Base-by-base conservation (phyloP, 371 early-diverging fungal genomes). In the Dinochytrium kinnereticum region DNA sequence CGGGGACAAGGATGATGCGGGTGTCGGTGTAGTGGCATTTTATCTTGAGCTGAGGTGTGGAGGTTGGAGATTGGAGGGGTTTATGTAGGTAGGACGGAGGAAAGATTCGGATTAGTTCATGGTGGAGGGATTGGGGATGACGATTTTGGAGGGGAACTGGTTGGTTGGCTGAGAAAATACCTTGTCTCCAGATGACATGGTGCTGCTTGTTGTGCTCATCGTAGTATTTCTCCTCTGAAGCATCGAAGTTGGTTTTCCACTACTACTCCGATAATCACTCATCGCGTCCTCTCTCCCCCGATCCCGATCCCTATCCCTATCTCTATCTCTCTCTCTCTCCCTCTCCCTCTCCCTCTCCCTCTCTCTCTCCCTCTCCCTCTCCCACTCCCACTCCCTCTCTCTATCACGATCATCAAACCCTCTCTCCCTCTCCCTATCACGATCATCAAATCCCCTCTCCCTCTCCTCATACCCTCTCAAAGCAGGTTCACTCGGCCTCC, bases 21-120 rank as follows among this genome's bases (percentile, higher is more conserved):
- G 92, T 91, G 19, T 83, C 66, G 74, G 82, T 79, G 72, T 88
- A 93, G 76, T 95, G 93, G 37, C 91, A 85, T 77, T 95, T 95
- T 76, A 95, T 87, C 68, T 91, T 92, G 69, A 93, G 82, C 81
- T 89, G 51, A 44, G 44, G 7, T 67, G n/a, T n/a, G n/a, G n/a
- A n/a, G 38, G 59, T 17, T 51, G n/a, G 64, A 38, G 28, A 1
- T 24, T 51, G 2, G 2, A 1, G 7, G 7, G 40, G 55, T 1
- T 50, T 31, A 24, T 31, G 21, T 24, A 15, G 7, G 10, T 15
- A 26, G 57, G 57, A 21, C 28, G 28, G 57, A 15, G 30, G 30
- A 55, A 61, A 31, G 7, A 55, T 10, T 40, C 38, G 38, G n/a
- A n/a, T n/a, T n/a, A n/a, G n/a, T n/a, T n/a, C n/a, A n/a, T n/a